These are phyloP conservation scores for Nitzschia putrida DNA, from an alignment of 108 stramenopile genomes.

Conservation along the genomic window DNA sequence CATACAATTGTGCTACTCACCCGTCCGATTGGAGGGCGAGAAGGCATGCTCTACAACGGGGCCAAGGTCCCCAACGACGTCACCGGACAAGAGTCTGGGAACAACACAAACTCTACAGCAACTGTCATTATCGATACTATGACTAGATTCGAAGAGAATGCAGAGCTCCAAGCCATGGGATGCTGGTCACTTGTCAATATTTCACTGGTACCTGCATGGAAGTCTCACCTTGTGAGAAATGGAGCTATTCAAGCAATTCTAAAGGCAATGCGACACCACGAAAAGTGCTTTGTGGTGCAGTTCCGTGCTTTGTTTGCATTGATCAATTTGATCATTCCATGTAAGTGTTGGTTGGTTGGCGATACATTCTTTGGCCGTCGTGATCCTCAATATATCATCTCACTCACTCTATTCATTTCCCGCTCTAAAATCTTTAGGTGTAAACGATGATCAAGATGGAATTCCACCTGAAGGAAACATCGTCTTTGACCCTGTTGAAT, in stretches of 20 bases:
- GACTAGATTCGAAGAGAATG: constrained; percentile 71
- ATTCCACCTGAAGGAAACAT: not conserved
- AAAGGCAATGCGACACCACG: constrained; percentile 87
- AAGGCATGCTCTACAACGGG: constrained; percentile 89
- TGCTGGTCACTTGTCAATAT: constrained; percentile 94
- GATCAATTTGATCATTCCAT: constrained; percentile 88
- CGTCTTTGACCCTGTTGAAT: constrained; percentile 25
- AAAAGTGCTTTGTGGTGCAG: constrained; percentile 85
- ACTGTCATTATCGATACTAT: constrained; percentile 89
- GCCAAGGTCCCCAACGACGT: constrained; percentile 55
- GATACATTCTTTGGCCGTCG: not conserved
- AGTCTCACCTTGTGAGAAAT: constrained; percentile 71
- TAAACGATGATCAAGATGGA: not conserved
- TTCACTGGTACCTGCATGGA: constrained; percentile 84
- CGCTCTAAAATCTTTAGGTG: not conserved
- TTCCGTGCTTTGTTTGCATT: constrained; percentile 92
- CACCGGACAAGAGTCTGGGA: constrained; percentile 41
- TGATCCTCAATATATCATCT: too few relatives aligned
- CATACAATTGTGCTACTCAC: constrained; percentile 91
- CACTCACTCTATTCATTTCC: not conserved
- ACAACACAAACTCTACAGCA: constrained; percentile 65
- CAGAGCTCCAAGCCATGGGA: constrained; percentile 88
- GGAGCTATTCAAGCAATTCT: constrained; percentile 80
- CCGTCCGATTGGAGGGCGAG: constrained; percentile 87
- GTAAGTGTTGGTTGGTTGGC: not conserved